These are phyloP conservation scores for Gastrolobium bilobum DNA, from an alignment of 306 rosid species.

Conservation along the genomic window DNA sequence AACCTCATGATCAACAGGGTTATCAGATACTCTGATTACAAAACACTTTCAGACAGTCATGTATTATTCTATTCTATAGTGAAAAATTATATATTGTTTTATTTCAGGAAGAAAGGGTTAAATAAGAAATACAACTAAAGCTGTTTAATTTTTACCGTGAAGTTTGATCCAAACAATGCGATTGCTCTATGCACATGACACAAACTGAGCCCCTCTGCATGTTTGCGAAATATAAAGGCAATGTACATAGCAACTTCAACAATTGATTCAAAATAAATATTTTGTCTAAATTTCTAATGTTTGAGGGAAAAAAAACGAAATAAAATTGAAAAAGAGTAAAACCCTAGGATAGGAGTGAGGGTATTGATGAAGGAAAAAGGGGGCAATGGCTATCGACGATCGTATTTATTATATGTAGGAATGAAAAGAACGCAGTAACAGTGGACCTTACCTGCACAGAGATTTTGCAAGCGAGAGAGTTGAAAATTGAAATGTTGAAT, in stretches of 20 bases:
- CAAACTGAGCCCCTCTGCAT: constrained; percentile 6
- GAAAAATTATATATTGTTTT: neutral
- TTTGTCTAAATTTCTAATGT: neutral
- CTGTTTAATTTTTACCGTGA: constrained; percentile 3
- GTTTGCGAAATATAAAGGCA: neutral
- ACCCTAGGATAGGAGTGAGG: constrained; percentile 31
- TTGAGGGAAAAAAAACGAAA: neutral
- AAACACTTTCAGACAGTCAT: neutral
- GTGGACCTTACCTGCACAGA: neutral
- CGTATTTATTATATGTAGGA: neutral
- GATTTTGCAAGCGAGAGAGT: constrained; percentile 12
- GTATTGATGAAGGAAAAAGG: neutral
- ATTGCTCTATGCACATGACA: constrained; percentile 18
- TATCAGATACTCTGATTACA: neutral
- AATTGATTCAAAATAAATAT: neutral
- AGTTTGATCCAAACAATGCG: constrained; percentile 9
- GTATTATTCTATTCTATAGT: neutral
- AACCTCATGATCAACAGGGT: neutral
- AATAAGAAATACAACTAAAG: neutral
- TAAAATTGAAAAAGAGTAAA: neutral
- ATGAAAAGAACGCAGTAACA: neutral
- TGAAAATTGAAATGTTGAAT: constrained; percentile 6
- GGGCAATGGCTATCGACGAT: neutral
- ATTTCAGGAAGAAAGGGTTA: neutral
- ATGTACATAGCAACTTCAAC: neutral